These are phyloP conservation scores for Paraglomus brasilianum DNA, from an alignment of 192 early-diverging fungal species.

Conservation along the genomic window DNA sequence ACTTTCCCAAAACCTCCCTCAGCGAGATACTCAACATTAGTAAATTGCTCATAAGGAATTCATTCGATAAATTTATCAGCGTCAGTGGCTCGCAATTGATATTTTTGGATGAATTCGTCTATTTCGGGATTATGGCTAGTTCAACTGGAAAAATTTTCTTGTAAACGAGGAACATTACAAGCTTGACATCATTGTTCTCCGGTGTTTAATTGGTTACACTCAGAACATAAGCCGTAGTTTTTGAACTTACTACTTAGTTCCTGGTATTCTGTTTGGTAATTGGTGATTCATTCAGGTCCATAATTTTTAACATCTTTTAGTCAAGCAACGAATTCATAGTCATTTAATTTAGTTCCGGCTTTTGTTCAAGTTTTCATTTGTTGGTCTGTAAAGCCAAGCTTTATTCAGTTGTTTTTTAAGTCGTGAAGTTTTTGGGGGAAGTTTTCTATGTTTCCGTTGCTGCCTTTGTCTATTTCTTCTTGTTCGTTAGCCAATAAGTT, in stretches of 20 bases:
- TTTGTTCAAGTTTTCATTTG: background rate
- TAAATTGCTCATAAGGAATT: slow-evolving; percentile 6
- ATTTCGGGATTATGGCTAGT: background rate
- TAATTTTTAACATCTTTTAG: background rate
- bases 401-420: too few species aligned
- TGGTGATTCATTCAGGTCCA: background rate
- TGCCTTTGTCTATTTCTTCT: too few species aligned
- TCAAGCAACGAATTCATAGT: slow-evolving; percentile 1
- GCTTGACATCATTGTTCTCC: background rate
- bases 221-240: too few species aligned
- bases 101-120: slow-evolving; percentile 19
- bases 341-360: background rate
- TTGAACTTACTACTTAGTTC: too few species aligned
- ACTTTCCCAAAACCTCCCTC: slow-evolving; percentile 1
- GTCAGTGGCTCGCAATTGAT: slow-evolving; percentile 6
- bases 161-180: slow-evolving; percentile 5
- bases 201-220: slow-evolving; percentile 6
- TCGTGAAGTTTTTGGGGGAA: too few species aligned
- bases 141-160: slow-evolving; percentile 1
- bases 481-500: too few species aligned
- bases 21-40: background rate
- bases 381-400: background rate
- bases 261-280: background rate
- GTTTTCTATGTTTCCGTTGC: too few species aligned
- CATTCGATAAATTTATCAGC: background rate